Evolutionary conservation across 2,329 filamentous ascomycete species (phyloP), one percentile per base, ranked within the genome.

Genomic region (Nemania bipapillata): DNA sequence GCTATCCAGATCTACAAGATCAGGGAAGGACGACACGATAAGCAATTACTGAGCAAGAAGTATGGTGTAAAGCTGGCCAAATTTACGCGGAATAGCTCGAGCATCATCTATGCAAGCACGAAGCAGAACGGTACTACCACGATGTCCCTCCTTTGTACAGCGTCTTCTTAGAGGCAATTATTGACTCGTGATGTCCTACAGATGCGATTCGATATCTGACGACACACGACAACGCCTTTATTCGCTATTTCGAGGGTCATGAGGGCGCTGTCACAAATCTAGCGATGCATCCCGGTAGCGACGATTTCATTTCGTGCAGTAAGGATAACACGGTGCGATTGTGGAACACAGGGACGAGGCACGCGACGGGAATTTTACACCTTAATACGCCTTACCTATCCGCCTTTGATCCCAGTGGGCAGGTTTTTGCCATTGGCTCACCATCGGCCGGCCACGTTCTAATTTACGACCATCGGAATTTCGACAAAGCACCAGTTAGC

Each of bases 1-100:
- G 96, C 93, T 3, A 92, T 99, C 70, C 94, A 98, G 77, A 90
- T 99, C 35, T 99, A 96, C 83, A 97, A 96, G 76, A 91, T 97
- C 71, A 92, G 92, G 76, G 94, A 97, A 72, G 96, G 96, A 4
- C 92, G 92, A 69, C 91, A 94, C 74, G 92, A 93, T 54, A 98
- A 98, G 82, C 91, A 91, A 68, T 86, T 97, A 54, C 90, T 96
- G 59, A 96, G 92, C 82, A 97, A 98, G 79, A 99, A 99, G 79
- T 99, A 99, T 76, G 96, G 96, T 68, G 94, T 93, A 20, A 96
- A 97, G 79, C 87, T 97, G 64, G 96, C 96, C 42, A 92, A 93
- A 74, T 99, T 98, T 80, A 97, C 95, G 0, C 96, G 98, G 79
- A 92, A 95, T 69, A 90, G 90, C 72, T 93, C 93, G 24, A 94